A percentile compares a stretch with the other conserved stretches of the same genome.
These are phyloP conservation scores for Medicago arabica DNA, from an alignment of 306 rosid species.

Conservation along the genomic window DNA sequence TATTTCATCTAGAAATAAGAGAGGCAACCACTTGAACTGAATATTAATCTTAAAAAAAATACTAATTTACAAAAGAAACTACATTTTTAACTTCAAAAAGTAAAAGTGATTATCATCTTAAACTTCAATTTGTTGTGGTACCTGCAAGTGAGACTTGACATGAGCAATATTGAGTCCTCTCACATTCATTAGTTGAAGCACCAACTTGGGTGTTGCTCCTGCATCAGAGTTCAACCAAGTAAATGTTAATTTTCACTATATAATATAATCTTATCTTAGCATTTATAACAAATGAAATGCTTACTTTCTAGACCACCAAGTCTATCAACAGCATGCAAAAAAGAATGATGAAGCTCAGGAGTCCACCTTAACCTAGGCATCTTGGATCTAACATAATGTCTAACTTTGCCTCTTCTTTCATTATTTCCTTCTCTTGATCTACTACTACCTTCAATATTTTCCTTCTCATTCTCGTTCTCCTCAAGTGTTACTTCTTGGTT, in stretches of 20 bases:
- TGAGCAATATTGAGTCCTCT: slow-evolving; percentile 92
- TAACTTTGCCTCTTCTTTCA: slow-evolving; percentile 49
- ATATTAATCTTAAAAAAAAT: too few relatives aligned
- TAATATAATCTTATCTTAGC: too few relatives aligned
- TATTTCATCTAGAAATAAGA: too few relatives aligned
- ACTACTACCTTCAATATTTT: slow-evolving; percentile 28
- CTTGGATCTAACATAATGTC: slow-evolving; percentile 80
- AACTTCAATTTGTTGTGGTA: neutral
- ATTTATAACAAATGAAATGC: slow-evolving; percentile 13
- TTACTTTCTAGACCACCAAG: slow-evolving; percentile 93
- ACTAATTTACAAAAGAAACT: too few relatives aligned
- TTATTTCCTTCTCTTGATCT: slow-evolving; percentile 21
- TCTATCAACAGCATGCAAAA: slow-evolving; percentile 75
- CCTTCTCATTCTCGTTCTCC: neutral
- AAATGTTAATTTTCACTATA: too few relatives aligned
- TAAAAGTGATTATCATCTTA: too few relatives aligned
- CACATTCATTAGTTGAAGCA: slow-evolving; percentile 90
- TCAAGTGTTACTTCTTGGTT: neutral
- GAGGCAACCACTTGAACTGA: too few relatives aligned
- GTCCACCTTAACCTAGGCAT: slow-evolving; percentile 93
- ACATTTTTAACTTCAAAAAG: too few relatives aligned
- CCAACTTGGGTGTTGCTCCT: slow-evolving; percentile 94
- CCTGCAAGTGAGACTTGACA: slow-evolving; percentile 98
- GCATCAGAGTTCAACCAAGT: slow-evolving; percentile 29
- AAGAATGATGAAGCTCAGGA: slow-evolving; percentile 81